These are phyloP conservation scores for Trichothecium sympodiale DNA, from an alignment of 2,329 filamentous ascomycete species.

Conservation along the genomic window DNA sequence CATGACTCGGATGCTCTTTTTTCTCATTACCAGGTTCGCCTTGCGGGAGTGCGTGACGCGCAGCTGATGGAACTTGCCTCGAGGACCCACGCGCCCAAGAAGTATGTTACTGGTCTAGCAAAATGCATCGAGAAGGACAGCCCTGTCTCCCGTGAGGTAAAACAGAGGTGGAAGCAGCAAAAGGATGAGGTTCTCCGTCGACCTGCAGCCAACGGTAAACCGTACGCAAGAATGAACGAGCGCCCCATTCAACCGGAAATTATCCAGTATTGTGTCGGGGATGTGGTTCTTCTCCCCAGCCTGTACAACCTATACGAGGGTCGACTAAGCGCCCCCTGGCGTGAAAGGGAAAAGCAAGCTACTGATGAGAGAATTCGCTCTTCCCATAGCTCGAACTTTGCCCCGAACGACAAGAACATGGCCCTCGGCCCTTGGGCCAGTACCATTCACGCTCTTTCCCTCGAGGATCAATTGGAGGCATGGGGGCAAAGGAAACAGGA, in stretches of 20 bases:
- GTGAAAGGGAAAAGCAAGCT: no score
- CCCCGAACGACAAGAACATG: no score
- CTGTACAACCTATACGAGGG: no score
- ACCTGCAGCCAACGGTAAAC: conserved; percentile 32
- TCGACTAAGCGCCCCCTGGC: no score
- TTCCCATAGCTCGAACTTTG: no score
- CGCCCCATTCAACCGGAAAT: conserved; percentile 30
- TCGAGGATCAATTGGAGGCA: no score
- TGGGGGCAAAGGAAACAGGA: no score
- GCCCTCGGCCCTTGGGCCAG: no score
- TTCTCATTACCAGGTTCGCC: conserved; percentile 26
- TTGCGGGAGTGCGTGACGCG: conserved; percentile 37
- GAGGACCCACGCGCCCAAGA: conserved; percentile 5
- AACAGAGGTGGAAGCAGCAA: conserved; percentile 19
- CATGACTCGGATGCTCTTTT: conserved; percentile 47
- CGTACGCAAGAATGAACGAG: conserved; percentile 33
- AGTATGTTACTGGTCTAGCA: conserved; percentile 12
- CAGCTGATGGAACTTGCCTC: conserved; percentile 44
- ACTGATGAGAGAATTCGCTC: no score
- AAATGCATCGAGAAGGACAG: conserved; percentile 20
- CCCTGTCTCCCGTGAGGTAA: no score
- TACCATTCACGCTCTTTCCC: no score
- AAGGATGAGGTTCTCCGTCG: conserved; percentile 26
- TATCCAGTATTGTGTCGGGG: conserved; percentile 31
- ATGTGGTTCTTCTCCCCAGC: conserved; percentile 29